Percentiles rank a stretch among this genome's conserved stretches.
Conservation (phyloP, 306 rosid species). For the Sicyos edulis region DNA sequence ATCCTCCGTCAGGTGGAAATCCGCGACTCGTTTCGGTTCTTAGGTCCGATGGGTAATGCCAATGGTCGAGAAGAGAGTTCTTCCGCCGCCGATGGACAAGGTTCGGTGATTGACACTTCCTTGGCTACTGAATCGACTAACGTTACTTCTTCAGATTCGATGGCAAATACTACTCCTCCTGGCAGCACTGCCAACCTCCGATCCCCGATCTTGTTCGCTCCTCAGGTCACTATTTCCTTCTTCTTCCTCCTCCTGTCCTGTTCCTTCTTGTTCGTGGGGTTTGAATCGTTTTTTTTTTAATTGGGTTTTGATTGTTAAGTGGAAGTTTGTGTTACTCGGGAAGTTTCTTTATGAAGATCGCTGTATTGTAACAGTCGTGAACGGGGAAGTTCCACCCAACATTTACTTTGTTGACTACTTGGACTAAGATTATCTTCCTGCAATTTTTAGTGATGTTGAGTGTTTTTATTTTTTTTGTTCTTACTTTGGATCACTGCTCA, state of each 20-base stretch:
- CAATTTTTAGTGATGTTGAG: not conserved
- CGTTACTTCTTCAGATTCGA: slow-evolving; percentile 51
- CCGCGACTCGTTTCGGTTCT: not conserved
- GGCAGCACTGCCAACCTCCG: slow-evolving; percentile 58
- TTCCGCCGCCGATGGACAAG: slow-evolving; percentile 27
- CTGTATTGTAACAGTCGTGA: not conserved
- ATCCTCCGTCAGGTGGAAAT: slow-evolving; percentile 14
- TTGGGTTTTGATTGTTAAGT: not conserved
- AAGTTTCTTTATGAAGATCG: not conserved
- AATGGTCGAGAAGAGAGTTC: slow-evolving; percentile 52
- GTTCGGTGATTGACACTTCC: slow-evolving; percentile 25
- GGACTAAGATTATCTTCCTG: not conserved
- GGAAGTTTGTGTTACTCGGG: not conserved
- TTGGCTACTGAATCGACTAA: slow-evolving; percentile 27
- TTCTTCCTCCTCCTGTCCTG: not conserved
- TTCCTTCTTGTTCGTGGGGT: not conserved
- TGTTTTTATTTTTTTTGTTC: not conserved
- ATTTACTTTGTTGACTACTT: slow-evolving; percentile 10
- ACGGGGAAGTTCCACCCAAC: not conserved
- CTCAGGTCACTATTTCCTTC: slow-evolving; percentile 48
- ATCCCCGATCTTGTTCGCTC: slow-evolving; percentile 64
- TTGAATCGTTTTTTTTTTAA: not conserved
- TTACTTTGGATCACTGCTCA: not conserved
- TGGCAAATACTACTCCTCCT: slow-evolving; percentile 72
- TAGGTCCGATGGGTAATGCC: slow-evolving; percentile 52